Evolutionary conservation across 768 basidiomycete genomes (phyloP), one percentile per base, ranked within the genome.

Genomic region (Rhodosporidiobolus sp.): DNA sequence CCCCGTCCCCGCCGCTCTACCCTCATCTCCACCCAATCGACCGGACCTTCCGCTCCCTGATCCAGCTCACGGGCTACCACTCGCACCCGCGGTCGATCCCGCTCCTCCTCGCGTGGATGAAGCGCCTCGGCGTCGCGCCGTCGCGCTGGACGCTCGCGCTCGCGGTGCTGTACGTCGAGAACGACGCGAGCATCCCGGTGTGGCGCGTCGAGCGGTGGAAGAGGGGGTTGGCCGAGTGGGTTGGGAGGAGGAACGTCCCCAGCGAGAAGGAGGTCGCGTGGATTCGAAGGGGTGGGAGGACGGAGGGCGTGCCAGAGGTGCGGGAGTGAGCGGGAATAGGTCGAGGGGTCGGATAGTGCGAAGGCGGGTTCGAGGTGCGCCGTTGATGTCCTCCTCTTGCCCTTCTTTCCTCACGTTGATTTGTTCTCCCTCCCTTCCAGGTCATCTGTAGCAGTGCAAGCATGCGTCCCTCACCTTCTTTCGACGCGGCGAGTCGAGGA

Each of bases 41-140:
- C 32, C 67, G 22, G 26, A 32, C 72, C 61, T 63, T 76, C 43
- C 70, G 70, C 22, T 69, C 74, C 12, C 65, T 76, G 49, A 65
- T 76, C 74, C 74, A 67, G 14, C 65, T 76, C 28, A 62, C 61
- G n/a, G 74, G 70, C 19, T 52, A 59, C 22, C 74, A 76, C 53
- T 66, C 67, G 24, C 28, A 53, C 45, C 7, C 53, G 16, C 59
- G 38, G 14, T 24, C 19, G 17, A 69, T 76, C 58, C 70, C 68
- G 26, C 54, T 17, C 54, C 24, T 76, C 57, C 61, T 76, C 61
- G 70, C 65, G 3, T 76, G 74, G 74, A 69, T 72, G 64, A 45
- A 52, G 20, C 34, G n/a, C 52, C 4, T 56, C 17, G 46, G 34
- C 16, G 68, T 72, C 62, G 20, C 10, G 12, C 70, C 64, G 0